Evolutionary conservation across 345 rosid genomes (phyloP).

Genomic region (Salix koriyanagi): DNA sequence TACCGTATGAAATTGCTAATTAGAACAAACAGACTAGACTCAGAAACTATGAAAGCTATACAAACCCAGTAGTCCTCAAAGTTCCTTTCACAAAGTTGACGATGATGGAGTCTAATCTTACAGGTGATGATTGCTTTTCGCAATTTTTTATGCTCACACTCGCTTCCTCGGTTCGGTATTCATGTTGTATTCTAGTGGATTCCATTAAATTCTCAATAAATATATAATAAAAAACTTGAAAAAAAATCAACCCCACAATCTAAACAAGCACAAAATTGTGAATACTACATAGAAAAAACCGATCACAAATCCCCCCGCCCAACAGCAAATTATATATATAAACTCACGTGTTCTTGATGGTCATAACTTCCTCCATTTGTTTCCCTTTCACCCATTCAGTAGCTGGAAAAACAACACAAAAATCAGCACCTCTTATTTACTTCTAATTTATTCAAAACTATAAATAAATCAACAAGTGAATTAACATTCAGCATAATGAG

Average conservation of each 20-base stretch:
- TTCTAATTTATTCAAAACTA: background rate
- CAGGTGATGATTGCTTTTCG: background rate
- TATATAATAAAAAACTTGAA: background rate
- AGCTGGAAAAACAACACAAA: conserved; percentile 40
- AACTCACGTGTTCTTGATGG: conserved; percentile 93
- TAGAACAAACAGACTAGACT: background rate
- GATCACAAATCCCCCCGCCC: too few relatives aligned
- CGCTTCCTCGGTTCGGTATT: background rate
- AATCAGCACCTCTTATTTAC: background rate
- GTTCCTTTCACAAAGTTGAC: background rate
- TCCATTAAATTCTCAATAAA: background rate
- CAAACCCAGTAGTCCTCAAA: background rate
- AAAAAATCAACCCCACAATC: background rate
- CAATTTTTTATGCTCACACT: background rate
- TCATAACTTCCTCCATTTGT: conserved; percentile 77
- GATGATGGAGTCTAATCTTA: background rate
- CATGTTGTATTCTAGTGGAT: background rate
- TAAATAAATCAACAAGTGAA: background rate
- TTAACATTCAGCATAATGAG: too few relatives aligned
- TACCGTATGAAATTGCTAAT: background rate
- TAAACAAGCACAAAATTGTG: background rate
- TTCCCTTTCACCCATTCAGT: conserved; percentile 99
- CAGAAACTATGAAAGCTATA: background rate
- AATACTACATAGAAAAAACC: background rate
- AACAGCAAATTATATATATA: background rate